Conservation (phyloP, 768 basidiomycete species). For the Suillus luteus region DNA sequence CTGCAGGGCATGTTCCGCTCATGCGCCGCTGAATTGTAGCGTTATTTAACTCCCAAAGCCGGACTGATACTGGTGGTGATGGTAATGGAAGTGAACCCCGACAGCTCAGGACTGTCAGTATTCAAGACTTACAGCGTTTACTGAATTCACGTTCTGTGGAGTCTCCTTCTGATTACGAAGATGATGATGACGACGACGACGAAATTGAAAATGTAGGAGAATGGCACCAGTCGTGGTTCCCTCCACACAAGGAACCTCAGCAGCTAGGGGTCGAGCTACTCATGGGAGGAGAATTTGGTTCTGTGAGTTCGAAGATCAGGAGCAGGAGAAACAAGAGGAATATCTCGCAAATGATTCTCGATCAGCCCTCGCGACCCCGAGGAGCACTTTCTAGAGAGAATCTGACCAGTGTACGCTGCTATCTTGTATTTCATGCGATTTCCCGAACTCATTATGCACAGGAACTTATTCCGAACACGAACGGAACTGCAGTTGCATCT, state of each 20-base stretch:
- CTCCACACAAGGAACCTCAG: slow-evolving; percentile 57
- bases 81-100: slow-evolving; percentile 6
- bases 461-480: slow-evolving; percentile 76
- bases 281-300: slow-evolving; percentile 79
- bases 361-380: slow-evolving; percentile 39
- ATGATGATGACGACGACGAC: slow-evolving; percentile 40
- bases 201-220: slow-evolving; percentile 27
- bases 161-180: slow-evolving; percentile 41
- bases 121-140: slow-evolving; percentile 28
- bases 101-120: slow-evolving; percentile 19
- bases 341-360: slow-evolving; percentile 49
- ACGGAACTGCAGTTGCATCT: slow-evolving; percentile 76
- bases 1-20: slow-evolving; percentile 3
- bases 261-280: slow-evolving; percentile 64
- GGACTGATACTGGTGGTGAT: slow-evolving; percentile 16
- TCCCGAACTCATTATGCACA: slow-evolving; percentile 31
- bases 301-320: slow-evolving; percentile 52
- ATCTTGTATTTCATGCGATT: neutral
- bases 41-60: slow-evolving; percentile 31
- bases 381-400: slow-evolving; percentile 51
- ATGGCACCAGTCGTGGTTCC: slow-evolving; percentile 36
- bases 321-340: slow-evolving; percentile 45
- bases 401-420: slow-evolving; percentile 50
- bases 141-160: slow-evolving; percentile 17
- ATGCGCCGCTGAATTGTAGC: slow-evolving; percentile 19